These are phyloP conservation scores for Aspergillus ostianus DNA, from an alignment of 495 filamentous ascomycete species.

Conservation along the genomic window DNA sequence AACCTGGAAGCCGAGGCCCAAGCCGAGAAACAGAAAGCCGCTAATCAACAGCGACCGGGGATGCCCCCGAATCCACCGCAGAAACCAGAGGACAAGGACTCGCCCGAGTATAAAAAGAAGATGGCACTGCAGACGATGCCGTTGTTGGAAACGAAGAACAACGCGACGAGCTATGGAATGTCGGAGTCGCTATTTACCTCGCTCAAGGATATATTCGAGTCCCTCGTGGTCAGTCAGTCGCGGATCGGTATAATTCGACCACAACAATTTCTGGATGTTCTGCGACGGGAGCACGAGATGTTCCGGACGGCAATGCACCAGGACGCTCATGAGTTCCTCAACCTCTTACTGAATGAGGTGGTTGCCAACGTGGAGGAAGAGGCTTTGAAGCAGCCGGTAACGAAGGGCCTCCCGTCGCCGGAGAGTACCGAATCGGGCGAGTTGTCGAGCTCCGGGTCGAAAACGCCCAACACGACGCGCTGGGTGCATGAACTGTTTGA, in stretches of 20 bases:
- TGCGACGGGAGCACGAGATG: slow-evolving; percentile 95
- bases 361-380: slow-evolving; percentile 89
- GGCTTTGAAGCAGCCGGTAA: slow-evolving; percentile 52
- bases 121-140: slow-evolving; percentile 84
- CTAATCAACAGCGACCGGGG: slow-evolving; percentile 40
- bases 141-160: slow-evolving; percentile 77
- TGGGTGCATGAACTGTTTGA: slow-evolving; percentile 99
- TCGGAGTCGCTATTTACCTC: slow-evolving; percentile 90
- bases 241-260: slow-evolving; percentile 91
- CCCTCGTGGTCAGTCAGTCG: slow-evolving; percentile 75
- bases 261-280: slow-evolving; percentile 86
- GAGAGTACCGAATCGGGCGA: slow-evolving; percentile 42
- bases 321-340: slow-evolving; percentile 96
- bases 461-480: slow-evolving; percentile 58
- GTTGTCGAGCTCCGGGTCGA: slow-evolving; percentile 44
- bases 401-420: slow-evolving; percentile 35
- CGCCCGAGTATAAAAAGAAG: slow-evolving; percentile 96
- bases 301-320: slow-evolving; percentile 96
- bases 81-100: slow-evolving; percentile 76
- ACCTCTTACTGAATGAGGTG: slow-evolving; percentile 91
- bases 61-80: slow-evolving; percentile 56
- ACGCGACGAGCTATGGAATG: slow-evolving; percentile 82
- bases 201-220: slow-evolving; percentile 94
- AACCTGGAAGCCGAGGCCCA: slow-evolving; percentile 42
- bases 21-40: slow-evolving; percentile 44